Evolutionary conservation across 345 rosid species (phyloP).

Genomic region (Luvunga scandens): DNA sequence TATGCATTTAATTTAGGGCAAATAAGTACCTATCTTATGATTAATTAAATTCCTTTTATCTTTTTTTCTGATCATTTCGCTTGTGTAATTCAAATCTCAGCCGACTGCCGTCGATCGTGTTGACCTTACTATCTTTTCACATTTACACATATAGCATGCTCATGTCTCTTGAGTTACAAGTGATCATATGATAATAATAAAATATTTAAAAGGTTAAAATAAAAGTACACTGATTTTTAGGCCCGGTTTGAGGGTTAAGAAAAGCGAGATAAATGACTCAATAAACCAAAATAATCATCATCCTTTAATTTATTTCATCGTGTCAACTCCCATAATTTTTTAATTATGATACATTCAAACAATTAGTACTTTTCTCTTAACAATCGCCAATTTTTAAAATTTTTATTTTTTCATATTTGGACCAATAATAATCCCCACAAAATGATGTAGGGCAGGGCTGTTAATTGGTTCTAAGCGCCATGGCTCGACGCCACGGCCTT

Average conservation of each 20-base stretch:
- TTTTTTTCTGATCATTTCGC: constrained; percentile 4
- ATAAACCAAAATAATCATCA: constrained; percentile 8
- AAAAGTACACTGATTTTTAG: constrained; percentile 18
- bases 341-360: background rate
- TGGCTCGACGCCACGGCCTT: no score
- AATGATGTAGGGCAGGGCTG: no score
- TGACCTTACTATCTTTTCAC: constrained; percentile 1
- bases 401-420: no score
- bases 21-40: no score
- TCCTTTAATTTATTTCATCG: background rate
- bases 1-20: background rate
- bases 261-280: constrained; percentile 9
- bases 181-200: background rate
- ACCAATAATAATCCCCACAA: no score
- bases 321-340: constrained; percentile 11
- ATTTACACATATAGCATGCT: constrained; percentile 7
- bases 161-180: background rate
- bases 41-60: no score
- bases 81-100: constrained; percentile 22
- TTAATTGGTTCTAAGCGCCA: no score
- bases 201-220: background rate
- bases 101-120: constrained; percentile 30
- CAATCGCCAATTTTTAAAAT: background rate
- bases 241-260: constrained; percentile 36
- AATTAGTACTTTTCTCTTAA: background rate